Evolutionary conservation across 2,329 filamentous ascomycete species (phyloP), one percentile per base, ranked within the genome.

Genomic region (Hortaea werneckii): DNA sequence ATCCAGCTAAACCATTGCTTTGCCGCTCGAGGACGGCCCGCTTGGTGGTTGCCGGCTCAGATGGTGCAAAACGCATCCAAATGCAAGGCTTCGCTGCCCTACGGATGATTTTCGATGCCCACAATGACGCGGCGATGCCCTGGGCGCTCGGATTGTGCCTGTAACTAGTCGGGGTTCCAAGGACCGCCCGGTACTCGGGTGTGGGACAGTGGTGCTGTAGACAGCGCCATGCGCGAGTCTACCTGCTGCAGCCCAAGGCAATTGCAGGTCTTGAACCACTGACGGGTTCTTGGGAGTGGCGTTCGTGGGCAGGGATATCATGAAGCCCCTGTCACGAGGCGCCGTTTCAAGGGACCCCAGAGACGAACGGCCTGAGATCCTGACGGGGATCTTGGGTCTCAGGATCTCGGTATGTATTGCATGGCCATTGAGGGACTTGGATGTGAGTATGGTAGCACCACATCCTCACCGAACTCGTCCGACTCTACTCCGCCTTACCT

Each of bases 31-130:
- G 32, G 32, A 35, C 32, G 32, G 32, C 9, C n/a, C 32, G 32
- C n/a, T n/a, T 35, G 8, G 32, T 35, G 32, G 32, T 35, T n/a
- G 32, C 8, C 32, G n/a, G 32, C 32, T 35, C n/a, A 9, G 32
- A 35, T 9, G 9, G 8, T 35, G 8, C 32, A 35, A 35, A n/a
- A 9, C 32, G 32, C 32, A 35, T 35, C 8, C 32, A 35, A 35
- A 35, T 35, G 32, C 32, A 35, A 35, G 32, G 32, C 32, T 40
- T 13, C 28, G 42, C 38, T 29, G 20, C 28, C 28, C 41, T 35
- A 35, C 38, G 38, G 44, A 39, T 20, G 44, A 37, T 42, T 20
- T 40, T 42, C 44, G 29, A 41, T 37, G 44, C 44, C 29, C 44
- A 35, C 26, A 40, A 34, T 42, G 32, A 45, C 44, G 44, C 39